These are phyloP conservation scores for Coemansia sp. DNA, from an alignment of 192 early-diverging fungal species.

Conservation along the genomic window DNA sequence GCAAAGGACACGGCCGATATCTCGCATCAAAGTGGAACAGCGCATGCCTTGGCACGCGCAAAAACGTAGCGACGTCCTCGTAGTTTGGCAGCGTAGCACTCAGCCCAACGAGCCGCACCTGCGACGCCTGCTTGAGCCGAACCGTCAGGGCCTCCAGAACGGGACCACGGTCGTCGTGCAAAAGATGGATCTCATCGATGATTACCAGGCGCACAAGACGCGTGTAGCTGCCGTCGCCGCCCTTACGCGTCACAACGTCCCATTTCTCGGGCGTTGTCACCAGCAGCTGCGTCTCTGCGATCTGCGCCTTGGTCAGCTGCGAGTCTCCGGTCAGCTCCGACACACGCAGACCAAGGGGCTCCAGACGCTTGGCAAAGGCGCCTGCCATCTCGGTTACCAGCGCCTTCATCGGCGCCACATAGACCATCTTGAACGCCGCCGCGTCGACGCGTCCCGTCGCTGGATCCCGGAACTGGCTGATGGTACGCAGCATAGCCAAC, in stretches of 20 bases:
- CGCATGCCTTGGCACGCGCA: constrained; percentile 85
- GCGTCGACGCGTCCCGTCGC: constrained; percentile 70
- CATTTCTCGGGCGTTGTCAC: constrained; percentile 99
- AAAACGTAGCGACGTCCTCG: constrained; percentile 88
- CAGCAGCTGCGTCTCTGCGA: constrained; percentile 91
- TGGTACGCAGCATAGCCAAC: constrained; percentile 81
- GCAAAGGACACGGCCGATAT: constrained; percentile 92
- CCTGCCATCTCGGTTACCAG: constrained; percentile 91
- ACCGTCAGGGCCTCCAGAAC: constrained; percentile 96
- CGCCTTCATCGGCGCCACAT: constrained; percentile 98
- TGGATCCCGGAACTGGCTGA: constrained; percentile 69
- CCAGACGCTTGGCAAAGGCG: constrained; percentile 81
- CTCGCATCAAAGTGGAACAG: constrained; percentile 95
- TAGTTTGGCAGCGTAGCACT: constrained; percentile 99
- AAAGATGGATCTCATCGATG: constrained; percentile 97
- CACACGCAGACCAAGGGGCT: constrained; percentile 79
- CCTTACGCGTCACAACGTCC: constrained; percentile 99
- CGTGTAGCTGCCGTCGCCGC: constrained; percentile 87
- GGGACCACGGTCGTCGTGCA: constrained; percentile 94
- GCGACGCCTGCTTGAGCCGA: constrained; percentile 83
- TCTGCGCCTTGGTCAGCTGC: constrained; percentile 95
- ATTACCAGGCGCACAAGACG: constrained; percentile 90
- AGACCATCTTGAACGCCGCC: constrained; percentile 97
- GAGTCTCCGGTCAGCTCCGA: constrained; percentile 96
- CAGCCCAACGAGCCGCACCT: constrained; percentile 96